Base-by-base conservation (phyloP, 2,329 filamentous ascomycete genomes). In the Tolypocladium tropicale region DNA sequence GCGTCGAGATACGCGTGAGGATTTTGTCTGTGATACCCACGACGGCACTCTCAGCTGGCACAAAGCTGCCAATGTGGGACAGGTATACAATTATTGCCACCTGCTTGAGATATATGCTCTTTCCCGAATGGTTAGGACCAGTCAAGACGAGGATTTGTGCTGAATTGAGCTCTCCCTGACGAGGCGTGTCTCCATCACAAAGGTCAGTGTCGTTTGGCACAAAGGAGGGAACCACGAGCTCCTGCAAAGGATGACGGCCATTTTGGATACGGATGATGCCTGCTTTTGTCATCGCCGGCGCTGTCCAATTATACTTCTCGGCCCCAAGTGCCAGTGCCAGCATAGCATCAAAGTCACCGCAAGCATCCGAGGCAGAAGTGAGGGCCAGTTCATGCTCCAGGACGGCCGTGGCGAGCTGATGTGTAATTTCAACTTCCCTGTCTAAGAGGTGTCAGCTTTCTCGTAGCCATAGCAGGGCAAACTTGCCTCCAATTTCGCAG, bases 41-140 rank as follows among this genome's bases (percentile, higher is more conserved):
- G 1, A 72, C 80, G 10, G 92, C 93, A 32, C 72, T 75, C 18
- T 85, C 78, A 1, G 92, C 93, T 1, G 94, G 93, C 1, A 99
- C 89, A 67, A 89, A 97, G 68, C 90, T 93, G 53, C 94, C 94
- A 54, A 96, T 82, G 66, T 99, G 94, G 0, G 94, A 90, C 70
- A 99, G 80, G 67, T 94, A 96, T 16, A 95, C 85, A 57, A 96
- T 94, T 53, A 96, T 75, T 5, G 92, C 94, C 34, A 90, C 83
- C 68, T 99, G 93, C 70, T 95, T 99, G 67, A 97, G 79, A 70
- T 96, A 97, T 0, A 97, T 83, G 63, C 91, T 97, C 70, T 99
- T 99, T 0, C 94, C 94, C 0, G 94, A 97, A 68, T 94, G 95
- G 63, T 99, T 99, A 5, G 94, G 92, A 0, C 94, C 94, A 0